Conservation (phyloP, 768 basidiomycete genomes). For the Kwoniella sp. region DNA sequence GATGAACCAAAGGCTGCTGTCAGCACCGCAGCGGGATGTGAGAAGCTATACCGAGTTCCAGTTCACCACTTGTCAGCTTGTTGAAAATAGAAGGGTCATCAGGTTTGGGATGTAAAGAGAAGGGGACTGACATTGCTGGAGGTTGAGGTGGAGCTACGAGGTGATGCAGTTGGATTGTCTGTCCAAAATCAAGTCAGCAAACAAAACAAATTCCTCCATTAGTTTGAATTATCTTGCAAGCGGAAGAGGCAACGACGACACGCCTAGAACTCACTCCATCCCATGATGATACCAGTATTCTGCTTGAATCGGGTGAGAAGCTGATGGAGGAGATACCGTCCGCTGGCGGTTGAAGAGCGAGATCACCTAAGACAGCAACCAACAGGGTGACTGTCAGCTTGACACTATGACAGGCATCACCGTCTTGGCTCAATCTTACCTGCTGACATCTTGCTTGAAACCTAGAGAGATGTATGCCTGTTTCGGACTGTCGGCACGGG, state of each 20-base stretch:
- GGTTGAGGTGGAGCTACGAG: slow-evolving; percentile 30
- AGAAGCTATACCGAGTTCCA: slow-evolving; percentile 58
- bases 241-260: too few relatives aligned
- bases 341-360: slow-evolving; percentile 64
- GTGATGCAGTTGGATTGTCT: slow-evolving; percentile 46
- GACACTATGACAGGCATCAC: neutral
- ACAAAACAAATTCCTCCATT: too few relatives aligned
- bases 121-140: slow-evolving; percentile 45
- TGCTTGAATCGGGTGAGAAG: slow-evolving; percentile 80
- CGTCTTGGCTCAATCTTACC: slow-evolving; percentile 13
- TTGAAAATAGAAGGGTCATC: too few relatives aligned
- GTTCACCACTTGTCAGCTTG: neutral
- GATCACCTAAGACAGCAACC: slow-evolving; percentile 29
- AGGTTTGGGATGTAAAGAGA: too few relatives aligned
- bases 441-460: slow-evolving; percentile 24
- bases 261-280: slow-evolving; percentile 75
- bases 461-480: too few relatives aligned
- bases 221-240: too few relatives aligned
- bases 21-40: slow-evolving; percentile 86
- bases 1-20: slow-evolving; percentile 72
- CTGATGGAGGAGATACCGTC: slow-evolving; percentile 80
- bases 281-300: slow-evolving; percentile 85
- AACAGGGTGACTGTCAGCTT: neutral
- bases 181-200: too few relatives aligned
- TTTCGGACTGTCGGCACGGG: too few relatives aligned